Base-by-base conservation (phyloP, 768 basidiomycete genomes). In the Auricularia cornea region DNA sequence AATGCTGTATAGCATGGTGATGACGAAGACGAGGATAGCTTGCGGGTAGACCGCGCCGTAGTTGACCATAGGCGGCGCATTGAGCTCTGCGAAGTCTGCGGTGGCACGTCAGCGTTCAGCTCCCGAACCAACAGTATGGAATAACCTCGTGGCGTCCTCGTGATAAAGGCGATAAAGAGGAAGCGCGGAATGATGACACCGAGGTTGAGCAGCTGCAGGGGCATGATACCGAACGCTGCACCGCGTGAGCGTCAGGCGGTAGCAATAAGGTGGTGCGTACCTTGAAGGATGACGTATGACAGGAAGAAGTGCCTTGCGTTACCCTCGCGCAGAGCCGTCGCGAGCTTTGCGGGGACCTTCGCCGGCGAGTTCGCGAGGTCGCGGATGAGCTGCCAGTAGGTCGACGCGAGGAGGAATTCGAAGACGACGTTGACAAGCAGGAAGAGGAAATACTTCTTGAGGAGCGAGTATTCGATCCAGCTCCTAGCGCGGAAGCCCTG, bases 1-100 rank as follows among this genome's bases (percentile, higher is more conserved):
- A 67, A 99, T 90, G 73, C 94, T 95, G 79, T 98, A 98, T 38
- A 95, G 80, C 69, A 99, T 78, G 40, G 92, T 95, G 75, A 99
- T 90, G 66, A 94, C 90, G 74, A 98, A 98, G 73, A 98, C 88
- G 52, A 99, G 80, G 64, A 98, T 93, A 4, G 95, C 91, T 71
- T 98, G 96, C 0, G 97, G 97, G 72, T 98, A 99, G 12, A 99
- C 94, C 59, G 90, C 83, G 60, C 97, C 97, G 68, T 98, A 96
- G 74, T 98, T 98, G 75, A 98, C 90, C 89, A 95, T 92, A 0
- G 97, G 94, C 5, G 97, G 97, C 0, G 94, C 94, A 70, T 99
- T 97, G 18, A 98, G 81, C 72, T 97, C 97, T 20, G 94, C 96
- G 66, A 87, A 95, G 70, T 99, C 96, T 98, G 70, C 14, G 20